Percentiles rank a stretch among this genome's conserved stretches.
phyloP scores from a whole-genome alignment of 2,329 filamentous ascomycete genomes.

The Colletotrichum sp. region DNA sequence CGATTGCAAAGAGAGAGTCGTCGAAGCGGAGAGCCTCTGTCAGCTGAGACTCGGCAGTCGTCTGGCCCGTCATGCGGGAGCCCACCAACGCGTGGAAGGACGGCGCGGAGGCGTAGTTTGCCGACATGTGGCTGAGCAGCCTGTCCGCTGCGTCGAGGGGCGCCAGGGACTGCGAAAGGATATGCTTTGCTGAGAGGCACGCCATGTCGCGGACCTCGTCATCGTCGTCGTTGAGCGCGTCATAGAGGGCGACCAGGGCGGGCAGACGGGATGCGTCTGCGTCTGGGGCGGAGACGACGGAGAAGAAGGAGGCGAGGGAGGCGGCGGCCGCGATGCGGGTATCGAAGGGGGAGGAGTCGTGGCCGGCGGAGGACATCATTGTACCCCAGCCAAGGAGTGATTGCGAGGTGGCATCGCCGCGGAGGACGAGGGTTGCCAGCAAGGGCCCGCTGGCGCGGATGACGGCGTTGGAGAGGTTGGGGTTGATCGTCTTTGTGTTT shows the following conservation, averaged over 20 bases:
- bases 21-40: slow-evolving; percentile 56
- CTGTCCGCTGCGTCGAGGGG: slow-evolving; percentile 51
- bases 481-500: slow-evolving; percentile 44
- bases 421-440: slow-evolving; percentile 37
- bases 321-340: slow-evolving; percentile 64
- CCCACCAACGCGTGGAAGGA: slow-evolving; percentile 46
- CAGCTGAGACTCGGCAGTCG: slow-evolving; percentile 44
- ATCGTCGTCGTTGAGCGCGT: slow-evolving; percentile 86
- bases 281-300: slow-evolving; percentile 26
- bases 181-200: slow-evolving; percentile 49
- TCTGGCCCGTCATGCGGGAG: slow-evolving; percentile 47
- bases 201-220: slow-evolving; percentile 80
- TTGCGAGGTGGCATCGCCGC: slow-evolving; percentile 7
- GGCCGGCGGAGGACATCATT: slow-evolving; percentile 43
- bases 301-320: slow-evolving; percentile 60
- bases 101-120: slow-evolving; percentile 34
- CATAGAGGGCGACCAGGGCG: slow-evolving; percentile 71
- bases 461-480: slow-evolving; percentile 54
- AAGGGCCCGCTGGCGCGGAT: slow-evolving; percentile 53
- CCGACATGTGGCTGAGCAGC: slow-evolving; percentile 48
- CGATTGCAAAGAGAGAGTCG: slow-evolving; percentile 79
- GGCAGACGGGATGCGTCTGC: slow-evolving; percentile 49
- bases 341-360: slow-evolving; percentile 61
- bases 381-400: slow-evolving; percentile 48
- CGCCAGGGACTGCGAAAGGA: slow-evolving; percentile 53